phyloP scores from a whole-genome alignment of 495 filamentous ascomycete species.

The Hypoxylon fragiforme region DNA sequence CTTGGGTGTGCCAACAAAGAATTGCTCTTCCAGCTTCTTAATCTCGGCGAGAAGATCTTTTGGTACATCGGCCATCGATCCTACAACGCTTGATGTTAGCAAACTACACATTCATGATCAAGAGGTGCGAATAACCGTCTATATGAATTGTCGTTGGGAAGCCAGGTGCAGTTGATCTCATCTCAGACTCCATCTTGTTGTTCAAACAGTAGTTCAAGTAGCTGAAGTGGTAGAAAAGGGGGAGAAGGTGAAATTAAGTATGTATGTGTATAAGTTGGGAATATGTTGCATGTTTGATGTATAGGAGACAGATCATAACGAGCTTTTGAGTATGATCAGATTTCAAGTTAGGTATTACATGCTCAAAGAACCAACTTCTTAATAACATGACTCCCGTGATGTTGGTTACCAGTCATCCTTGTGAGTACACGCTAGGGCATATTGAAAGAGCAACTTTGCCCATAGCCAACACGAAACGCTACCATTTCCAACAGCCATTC shows the following conservation, averaged over 20 bases:
- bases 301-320: too few relatives aligned
- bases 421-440: neutral
- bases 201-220: neutral
- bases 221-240: neutral
- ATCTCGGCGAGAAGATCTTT: constrained; percentile 85
- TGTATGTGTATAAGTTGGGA: too few relatives aligned
- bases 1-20: constrained; percentile 75
- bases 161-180: constrained; percentile 14
- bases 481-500: neutral
- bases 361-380: neutral
- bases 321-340: too few relatives aligned
- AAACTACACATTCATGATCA: neutral
- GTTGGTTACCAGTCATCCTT: neutral
- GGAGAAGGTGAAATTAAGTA: too few relatives aligned
- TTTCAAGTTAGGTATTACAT: too few relatives aligned
- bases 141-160: constrained; percentile 7
- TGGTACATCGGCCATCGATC: constrained; percentile 60
- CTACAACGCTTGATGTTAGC: constrained; percentile 34
- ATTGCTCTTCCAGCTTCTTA: constrained; percentile 80
- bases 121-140: constrained; percentile 14
- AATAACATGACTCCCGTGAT: neutral
- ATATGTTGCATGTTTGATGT: neutral
- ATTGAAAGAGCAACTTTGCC: constrained; percentile 14
- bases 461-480: neutral
- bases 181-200: constrained; percentile 12